Percentiles rank a stretch among this genome's conserved stretches.
Evolutionary conservation across 208 protist species (phyloP).

Genomic region (Pavlovales sp.): DNA sequence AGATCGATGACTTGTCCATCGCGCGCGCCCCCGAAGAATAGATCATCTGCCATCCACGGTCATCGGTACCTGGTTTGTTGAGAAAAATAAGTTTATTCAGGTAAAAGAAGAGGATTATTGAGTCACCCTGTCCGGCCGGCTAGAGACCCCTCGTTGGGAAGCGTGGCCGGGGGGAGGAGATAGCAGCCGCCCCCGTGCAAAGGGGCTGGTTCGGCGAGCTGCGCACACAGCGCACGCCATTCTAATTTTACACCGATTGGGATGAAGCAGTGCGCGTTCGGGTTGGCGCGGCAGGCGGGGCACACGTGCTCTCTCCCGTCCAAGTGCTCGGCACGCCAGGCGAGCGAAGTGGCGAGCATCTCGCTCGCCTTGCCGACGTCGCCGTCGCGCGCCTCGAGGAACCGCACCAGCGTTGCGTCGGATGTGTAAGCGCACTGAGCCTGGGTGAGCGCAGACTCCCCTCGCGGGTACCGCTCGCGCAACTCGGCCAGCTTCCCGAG

Average conservation of each 20-base stretch:
- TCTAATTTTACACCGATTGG: not conserved
- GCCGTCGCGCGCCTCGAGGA: not conserved
- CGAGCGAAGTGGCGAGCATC: not conserved
- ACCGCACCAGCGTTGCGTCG: not conserved
- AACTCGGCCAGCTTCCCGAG: too few species aligned
- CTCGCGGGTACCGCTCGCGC: too few species aligned
- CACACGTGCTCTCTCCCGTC: not conserved
- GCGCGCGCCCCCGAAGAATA: not conserved
- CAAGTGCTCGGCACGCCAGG: not conserved
- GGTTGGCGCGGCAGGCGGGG: not conserved
- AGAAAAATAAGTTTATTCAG: too few species aligned
- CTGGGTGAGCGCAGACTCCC: too few species aligned
- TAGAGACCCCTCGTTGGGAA: too few species aligned
- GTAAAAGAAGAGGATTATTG: too few species aligned
- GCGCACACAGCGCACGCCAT: too few species aligned
- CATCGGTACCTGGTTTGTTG: too few species aligned
- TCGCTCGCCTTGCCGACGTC: not conserved
- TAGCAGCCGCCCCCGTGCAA: too few species aligned
- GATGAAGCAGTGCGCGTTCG: not conserved
- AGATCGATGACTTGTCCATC: not conserved
- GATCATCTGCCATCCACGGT: not conserved
- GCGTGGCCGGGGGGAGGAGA: too few species aligned
- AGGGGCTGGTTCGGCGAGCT: too few species aligned
- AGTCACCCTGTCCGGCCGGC: too few species aligned
- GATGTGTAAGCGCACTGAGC: not conserved